A percentile compares a stretch with the other conserved stretches of the same genome.
These are phyloP conservation scores for Desmodesmus armatus DNA, from an alignment of 139 green algal species.

Conservation along the genomic window DNA sequence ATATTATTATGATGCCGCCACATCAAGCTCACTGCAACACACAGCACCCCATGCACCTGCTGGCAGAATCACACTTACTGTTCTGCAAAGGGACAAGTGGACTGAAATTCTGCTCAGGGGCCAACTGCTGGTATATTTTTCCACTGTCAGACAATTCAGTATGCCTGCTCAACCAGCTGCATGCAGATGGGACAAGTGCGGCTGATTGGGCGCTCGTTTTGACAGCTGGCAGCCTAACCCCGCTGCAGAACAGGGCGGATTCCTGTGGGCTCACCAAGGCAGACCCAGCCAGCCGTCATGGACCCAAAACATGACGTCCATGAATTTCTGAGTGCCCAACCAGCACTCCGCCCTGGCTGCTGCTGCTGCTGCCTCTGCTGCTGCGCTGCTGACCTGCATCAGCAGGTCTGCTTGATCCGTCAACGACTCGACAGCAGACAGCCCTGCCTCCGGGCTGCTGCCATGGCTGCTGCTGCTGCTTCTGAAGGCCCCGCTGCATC, in stretches of 20 bases:
- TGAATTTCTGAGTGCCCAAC: conserved; percentile 64
- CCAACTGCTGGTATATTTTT: background rate
- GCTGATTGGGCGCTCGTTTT: no score
- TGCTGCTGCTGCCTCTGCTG: conserved; percentile 58
- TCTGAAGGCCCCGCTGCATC: background rate
- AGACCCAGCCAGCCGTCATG: conserved; percentile 65
- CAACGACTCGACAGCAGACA: background rate
- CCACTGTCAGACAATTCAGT: no score
- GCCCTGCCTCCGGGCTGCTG: background rate
- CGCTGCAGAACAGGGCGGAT: no score
- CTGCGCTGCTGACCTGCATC: background rate
- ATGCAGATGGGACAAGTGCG: no score
- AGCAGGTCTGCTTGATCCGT: conserved; percentile 25
- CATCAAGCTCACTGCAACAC: background rate
- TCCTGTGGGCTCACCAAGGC: conserved; percentile 74
- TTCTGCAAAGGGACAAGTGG: no score
- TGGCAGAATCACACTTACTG: no score
- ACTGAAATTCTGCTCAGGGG: background rate
- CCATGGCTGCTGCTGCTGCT: background rate
- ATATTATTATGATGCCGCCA: background rate
- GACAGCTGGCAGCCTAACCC: no score
- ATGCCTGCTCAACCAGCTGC: background rate
- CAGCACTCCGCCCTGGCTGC: conserved; percentile 60
- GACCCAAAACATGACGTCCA: conserved; percentile 61
- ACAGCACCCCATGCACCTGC: background rate